A percentile compares a stretch with the other conserved stretches of the same genome.
Conservation (phyloP, 495 filamentous ascomycete species). For the Penicillium subrubescens region DNA sequence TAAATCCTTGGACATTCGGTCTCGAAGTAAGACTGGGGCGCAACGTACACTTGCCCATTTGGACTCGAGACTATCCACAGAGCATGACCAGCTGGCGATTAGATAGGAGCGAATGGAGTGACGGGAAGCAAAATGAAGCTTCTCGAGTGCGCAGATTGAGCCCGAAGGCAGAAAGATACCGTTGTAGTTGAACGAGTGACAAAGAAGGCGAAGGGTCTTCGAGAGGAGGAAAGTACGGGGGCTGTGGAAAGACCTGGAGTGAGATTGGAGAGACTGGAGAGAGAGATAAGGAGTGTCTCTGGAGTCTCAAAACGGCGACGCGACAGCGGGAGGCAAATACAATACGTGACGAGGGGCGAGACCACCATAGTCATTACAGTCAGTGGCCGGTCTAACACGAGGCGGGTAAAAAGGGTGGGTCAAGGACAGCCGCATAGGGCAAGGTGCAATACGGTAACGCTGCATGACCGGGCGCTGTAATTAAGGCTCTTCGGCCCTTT, state of each 20-base stretch:
- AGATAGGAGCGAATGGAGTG: slow-evolving; percentile 7
- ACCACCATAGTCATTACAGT: not conserved
- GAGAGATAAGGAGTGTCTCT: slow-evolving; percentile 23
- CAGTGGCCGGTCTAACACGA: not conserved
- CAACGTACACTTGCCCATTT: slow-evolving; percentile 54
- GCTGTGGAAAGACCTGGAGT: slow-evolving; percentile 6
- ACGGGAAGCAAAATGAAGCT: not conserved
- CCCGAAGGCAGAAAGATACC: not conserved
- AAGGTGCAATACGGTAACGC: slow-evolving; percentile 16
- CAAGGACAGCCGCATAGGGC: slow-evolving; percentile 10
- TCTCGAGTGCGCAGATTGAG: not conserved
- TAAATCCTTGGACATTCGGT: not conserved
- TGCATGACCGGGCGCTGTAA: slow-evolving; percentile 10
- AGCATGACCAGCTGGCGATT: slow-evolving; percentile 35
- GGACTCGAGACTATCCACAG: slow-evolving; percentile 31
- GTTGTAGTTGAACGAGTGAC: slow-evolving; percentile 23
- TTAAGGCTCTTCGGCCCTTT: not conserved
- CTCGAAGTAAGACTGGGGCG: slow-evolving; percentile 10
- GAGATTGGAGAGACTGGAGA: not conserved
- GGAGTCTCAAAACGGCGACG: slow-evolving; percentile 25
- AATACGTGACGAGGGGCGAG: slow-evolving; percentile 25
- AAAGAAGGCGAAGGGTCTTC: slow-evolving; percentile 10
- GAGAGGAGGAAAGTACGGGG: slow-evolving; percentile 5
- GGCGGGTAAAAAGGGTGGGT: not conserved
- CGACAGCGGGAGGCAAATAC: slow-evolving; percentile 28